Evolutionary conservation across 495 filamentous ascomycete genomes (phyloP).

Genomic region (Penicillium psychrofluorescens): DNA sequence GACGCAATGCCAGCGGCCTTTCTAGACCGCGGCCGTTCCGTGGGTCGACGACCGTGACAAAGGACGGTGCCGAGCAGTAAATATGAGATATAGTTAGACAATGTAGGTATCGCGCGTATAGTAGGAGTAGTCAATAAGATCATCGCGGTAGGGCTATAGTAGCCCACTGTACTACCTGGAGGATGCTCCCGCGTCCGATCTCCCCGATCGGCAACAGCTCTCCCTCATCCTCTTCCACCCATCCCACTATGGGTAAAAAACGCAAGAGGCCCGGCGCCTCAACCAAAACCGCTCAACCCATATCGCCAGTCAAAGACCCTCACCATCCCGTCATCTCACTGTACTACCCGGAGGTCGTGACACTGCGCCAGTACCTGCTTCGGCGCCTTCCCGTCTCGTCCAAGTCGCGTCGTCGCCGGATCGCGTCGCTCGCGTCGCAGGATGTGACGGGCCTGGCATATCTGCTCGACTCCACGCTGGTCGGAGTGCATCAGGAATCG

Average conservation of each 20-base stretch:
- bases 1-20: slow-evolving; percentile 19
- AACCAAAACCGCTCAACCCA: too few species aligned
- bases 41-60: slow-evolving; percentile 7
- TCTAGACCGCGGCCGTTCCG: slow-evolving; percentile 28
- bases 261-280: slow-evolving; percentile 21
- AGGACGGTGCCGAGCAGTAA: too few species aligned
- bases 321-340: slow-evolving; percentile 61
- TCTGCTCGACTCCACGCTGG: slow-evolving; percentile 61
- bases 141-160: too few species aligned
- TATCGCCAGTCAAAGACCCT: too few species aligned
- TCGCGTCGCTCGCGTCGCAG: slow-evolving; percentile 23
- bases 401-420: slow-evolving; percentile 43
- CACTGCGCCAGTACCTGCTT: slow-evolving; percentile 66
- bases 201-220: too few species aligned
- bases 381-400: slow-evolving; percentile 44
- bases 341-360: slow-evolving; percentile 63
- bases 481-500: slow-evolving; percentile 43
- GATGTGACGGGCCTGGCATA: slow-evolving; percentile 24
- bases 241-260: slow-evolving; percentile 35
- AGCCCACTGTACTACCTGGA: too few species aligned
- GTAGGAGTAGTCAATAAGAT: too few species aligned
- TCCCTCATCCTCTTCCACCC: neutral
- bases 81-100: too few species aligned
- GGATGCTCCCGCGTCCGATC: too few species aligned
- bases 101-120: too few species aligned